Evolutionary conservation across 345 rosid genomes (phyloP).

Genomic region (Aurinia saxatilis): DNA sequence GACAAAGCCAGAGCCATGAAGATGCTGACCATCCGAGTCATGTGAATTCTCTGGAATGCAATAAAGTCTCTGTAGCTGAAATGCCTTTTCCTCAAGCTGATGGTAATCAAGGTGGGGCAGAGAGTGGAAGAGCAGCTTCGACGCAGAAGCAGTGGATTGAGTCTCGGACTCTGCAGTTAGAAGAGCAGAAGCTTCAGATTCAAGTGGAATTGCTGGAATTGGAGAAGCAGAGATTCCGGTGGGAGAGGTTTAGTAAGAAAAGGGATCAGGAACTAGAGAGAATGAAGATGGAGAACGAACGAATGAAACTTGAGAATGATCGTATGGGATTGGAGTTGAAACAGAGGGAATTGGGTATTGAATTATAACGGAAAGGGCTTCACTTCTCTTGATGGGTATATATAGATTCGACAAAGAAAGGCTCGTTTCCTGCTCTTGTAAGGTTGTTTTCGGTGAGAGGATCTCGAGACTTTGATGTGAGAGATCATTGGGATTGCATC

Average conservation of each 20-base stretch:
- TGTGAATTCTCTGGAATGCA: conserved; percentile 12
- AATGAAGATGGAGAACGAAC: conserved; percentile 74
- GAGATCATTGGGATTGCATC: conserved; percentile 16
- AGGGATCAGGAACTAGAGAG: conserved; percentile 72
- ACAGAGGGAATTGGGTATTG: conserved; percentile 33
- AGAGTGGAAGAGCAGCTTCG: conserved; percentile 40
- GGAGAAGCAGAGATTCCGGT: conserved; percentile 76
- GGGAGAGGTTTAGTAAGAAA: conserved; percentile 78
- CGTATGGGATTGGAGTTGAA: conserved; percentile 62
- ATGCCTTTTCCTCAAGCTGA: conserved; percentile 40
- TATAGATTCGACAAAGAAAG: background rate
- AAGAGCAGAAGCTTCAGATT: conserved; percentile 77
- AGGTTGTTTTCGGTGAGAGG: background rate
- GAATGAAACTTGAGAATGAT: conserved; percentile 87
- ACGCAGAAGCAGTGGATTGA: conserved; percentile 63
- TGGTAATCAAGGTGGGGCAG: conserved; percentile 42
- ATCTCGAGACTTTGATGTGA: conserved; percentile 22
- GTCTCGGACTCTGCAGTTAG: conserved; percentile 58
- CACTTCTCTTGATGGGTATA: background rate
- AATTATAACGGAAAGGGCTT: background rate
- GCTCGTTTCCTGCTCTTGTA: background rate
- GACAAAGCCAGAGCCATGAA: conserved; percentile 46
- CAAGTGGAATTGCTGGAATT: conserved; percentile 68
- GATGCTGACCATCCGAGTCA: conserved; percentile 41
- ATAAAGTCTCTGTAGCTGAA: conserved; percentile 27